Conservation (phyloP, 371 early-diverging fungal species). For the Mucor saturninus region DNA sequence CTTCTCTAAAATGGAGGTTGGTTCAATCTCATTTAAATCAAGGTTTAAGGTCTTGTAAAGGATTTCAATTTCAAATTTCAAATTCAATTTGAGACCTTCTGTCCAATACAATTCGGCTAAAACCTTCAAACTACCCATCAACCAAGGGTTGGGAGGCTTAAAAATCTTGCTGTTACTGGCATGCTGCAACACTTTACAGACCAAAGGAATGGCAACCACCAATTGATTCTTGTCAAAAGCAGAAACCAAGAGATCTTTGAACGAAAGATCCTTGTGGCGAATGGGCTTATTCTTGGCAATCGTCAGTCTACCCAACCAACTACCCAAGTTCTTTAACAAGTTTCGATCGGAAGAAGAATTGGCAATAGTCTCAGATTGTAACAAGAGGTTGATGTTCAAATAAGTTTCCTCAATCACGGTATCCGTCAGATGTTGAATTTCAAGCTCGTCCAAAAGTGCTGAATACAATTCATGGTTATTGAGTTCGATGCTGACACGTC, state of each 20-base stretch:
- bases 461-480: conserved; percentile 92
- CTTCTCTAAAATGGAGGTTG: conserved; percentile 71
- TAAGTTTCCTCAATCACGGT: conserved; percentile 89
- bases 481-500: conserved; percentile 92
- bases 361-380: conserved; percentile 88
- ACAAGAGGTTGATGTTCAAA: conserved; percentile 76
- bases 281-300: conserved; percentile 92
- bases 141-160: conserved; percentile 96
- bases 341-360: conserved; percentile 86
- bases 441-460: conserved; percentile 73
- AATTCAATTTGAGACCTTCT: conserved; percentile 89
- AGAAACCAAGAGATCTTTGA: conserved; percentile 91
- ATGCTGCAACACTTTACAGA: conserved; percentile 94
- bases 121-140: conserved; percentile 90
- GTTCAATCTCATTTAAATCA: conserved; percentile 84
- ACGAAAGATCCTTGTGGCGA: conserved; percentile 89
- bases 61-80: conserved; percentile 97
- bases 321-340: conserved; percentile 91
- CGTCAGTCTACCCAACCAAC: conserved; percentile 95
- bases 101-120: conserved; percentile 92
- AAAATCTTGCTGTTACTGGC: conserved; percentile 83
- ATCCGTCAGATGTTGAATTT: conserved; percentile 59
- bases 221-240: conserved; percentile 86
- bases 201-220: conserved; percentile 95
- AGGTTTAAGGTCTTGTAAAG: conserved; percentile 87